phyloP scores from a whole-genome alignment of 441 rosid species.

The Pelargonium cotyledonis region DNA sequence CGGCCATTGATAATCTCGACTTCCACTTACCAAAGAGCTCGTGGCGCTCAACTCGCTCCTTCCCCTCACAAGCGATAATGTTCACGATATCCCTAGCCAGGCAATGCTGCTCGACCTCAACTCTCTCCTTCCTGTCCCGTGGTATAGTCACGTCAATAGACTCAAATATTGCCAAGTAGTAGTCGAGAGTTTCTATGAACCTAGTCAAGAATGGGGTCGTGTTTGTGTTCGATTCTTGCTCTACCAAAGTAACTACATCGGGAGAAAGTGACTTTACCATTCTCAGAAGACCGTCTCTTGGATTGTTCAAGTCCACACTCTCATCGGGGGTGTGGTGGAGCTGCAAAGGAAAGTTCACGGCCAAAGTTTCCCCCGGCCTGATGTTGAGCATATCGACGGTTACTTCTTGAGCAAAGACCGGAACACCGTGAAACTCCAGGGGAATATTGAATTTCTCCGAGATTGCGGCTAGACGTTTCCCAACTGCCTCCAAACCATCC shows the following conservation, averaged over 20 bases:
- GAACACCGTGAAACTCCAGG: constrained; percentile 5
- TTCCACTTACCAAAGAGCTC: background rate
- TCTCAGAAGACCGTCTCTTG: constrained; percentile 3
- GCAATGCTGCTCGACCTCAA: constrained; percentile 13
- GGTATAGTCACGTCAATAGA: constrained; percentile 12
- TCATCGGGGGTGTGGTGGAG: constrained; percentile 13
- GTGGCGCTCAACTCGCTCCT: constrained; percentile 4
- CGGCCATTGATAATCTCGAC: background rate
- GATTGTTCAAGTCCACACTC: constrained; percentile 10
- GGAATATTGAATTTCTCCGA: background rate
- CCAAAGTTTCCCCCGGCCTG: constrained; percentile 1
- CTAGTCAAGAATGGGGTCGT: constrained; percentile 14
- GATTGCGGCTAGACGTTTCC: background rate
- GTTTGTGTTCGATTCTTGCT: constrained; percentile 17
- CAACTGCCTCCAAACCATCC: background rate
- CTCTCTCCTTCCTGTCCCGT: constrained; percentile 2
- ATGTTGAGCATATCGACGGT: background rate
- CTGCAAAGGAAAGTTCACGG: constrained; percentile 4
- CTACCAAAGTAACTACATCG: constrained; percentile 15
- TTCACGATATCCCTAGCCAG: constrained; percentile 3
- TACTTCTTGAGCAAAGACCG: background rate
- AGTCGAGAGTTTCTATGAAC: constrained; percentile 16
- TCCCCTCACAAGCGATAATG: constrained; percentile 7
- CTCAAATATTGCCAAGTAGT: constrained; percentile 17
- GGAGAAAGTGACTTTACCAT: constrained; percentile 2